Evolutionary conservation across 257 asterid species (phyloP).

Genomic region (Plantago major): DNA sequence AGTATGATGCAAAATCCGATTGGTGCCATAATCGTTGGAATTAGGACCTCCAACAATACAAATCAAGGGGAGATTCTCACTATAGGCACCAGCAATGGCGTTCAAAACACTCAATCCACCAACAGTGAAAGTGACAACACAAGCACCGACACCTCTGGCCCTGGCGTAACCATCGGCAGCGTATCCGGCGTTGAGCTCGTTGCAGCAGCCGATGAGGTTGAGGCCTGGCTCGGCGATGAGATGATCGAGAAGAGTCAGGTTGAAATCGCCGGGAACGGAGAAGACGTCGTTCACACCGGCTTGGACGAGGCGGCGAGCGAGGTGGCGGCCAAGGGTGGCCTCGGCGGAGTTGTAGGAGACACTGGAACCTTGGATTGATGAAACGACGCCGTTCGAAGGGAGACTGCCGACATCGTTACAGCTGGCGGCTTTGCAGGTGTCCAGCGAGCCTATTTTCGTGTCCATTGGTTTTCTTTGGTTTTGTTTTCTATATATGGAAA

Average conservation of each 20-base stretch:
- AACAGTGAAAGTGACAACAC: conserved; percentile 41
- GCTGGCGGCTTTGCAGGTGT: conserved; percentile 11
- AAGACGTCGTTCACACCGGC: conserved; percentile 40
- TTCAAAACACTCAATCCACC: conserved; percentile 39
- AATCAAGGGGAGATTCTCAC: conserved; percentile 40
- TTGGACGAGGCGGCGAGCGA: conserved; percentile 40
- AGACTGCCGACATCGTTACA: conserved; percentile 23
- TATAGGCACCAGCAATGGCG: conserved; percentile 41
- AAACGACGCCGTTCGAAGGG: conserved; percentile 23
- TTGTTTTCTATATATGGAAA: too few relatives aligned
- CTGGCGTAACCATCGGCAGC: conserved; percentile 46
- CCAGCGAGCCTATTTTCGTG: conserved; percentile 18
- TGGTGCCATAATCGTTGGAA: conserved; percentile 39
- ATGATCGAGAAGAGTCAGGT: conserved; percentile 37
- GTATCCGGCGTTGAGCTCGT: conserved; percentile 42
- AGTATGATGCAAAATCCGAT: conserved; percentile 36
- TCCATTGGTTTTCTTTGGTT: conserved; percentile 7
- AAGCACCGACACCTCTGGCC: conserved; percentile 38
- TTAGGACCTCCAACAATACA: conserved; percentile 45
- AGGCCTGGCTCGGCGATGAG: conserved; percentile 40
- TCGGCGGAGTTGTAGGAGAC: conserved; percentile 11
- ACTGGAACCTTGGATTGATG: too few relatives aligned
- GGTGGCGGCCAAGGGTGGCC: conserved; percentile 41
- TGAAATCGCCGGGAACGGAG: conserved; percentile 40
- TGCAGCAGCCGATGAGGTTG: conserved; percentile 42